These are phyloP conservation scores for Inga leiocalycina DNA, from an alignment of 306 rosid genomes.

Conservation along the genomic window DNA sequence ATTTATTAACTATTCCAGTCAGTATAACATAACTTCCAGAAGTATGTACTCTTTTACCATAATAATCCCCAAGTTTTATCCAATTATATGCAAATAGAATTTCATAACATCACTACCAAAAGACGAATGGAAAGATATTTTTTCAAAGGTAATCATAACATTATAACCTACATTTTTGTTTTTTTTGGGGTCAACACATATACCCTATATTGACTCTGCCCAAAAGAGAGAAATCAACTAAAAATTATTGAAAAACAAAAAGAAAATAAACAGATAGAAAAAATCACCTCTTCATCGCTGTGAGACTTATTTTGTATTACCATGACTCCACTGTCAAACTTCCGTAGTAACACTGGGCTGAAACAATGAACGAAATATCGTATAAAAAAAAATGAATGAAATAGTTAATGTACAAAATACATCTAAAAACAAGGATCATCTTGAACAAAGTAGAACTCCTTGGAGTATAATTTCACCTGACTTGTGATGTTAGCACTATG, in stretches of 20 bases:
- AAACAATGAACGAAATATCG: conserved; percentile 17
- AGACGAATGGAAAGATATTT: not conserved
- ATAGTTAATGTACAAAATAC: conserved; percentile 15
- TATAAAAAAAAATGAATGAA: conserved; percentile 2
- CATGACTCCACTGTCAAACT: conserved; percentile 98
- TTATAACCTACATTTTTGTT: not conserved
- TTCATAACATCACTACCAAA: not conserved
- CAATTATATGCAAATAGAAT: not conserved
- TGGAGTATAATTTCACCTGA: not conserved
- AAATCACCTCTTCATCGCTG: conserved; percentile 83
- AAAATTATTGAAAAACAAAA: not conserved
- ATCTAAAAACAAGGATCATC: not conserved
- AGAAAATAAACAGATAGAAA: not conserved
- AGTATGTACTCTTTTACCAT: conserved; percentile 17
- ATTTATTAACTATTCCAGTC: not conserved
- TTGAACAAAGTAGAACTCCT: conserved; percentile 22
- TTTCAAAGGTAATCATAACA: conserved; percentile 18
- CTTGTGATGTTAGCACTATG: conserved; percentile 20
- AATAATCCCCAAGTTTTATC: not conserved
- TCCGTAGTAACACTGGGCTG: conserved; percentile 87
- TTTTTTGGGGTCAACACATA: not conserved
- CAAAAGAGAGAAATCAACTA: not conserved
- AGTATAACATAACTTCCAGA: not conserved
- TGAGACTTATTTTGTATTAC: conserved; percentile 92
- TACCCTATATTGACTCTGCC: not conserved